phyloP scores from a whole-genome alignment of 192 early-diverging fungal genomes.

The Backusella morwellensis region DNA sequence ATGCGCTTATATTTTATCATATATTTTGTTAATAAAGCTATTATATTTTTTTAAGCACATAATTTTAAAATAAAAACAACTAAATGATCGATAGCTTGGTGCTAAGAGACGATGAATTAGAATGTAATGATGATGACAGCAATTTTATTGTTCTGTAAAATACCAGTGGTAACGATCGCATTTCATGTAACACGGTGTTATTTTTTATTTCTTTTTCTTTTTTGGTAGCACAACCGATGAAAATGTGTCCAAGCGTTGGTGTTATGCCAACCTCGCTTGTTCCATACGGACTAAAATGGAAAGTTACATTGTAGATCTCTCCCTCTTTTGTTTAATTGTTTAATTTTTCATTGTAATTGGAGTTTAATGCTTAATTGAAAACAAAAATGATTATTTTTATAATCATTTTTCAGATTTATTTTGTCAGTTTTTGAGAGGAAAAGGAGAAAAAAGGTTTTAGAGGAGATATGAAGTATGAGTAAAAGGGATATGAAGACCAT shows the following conservation, averaged over 20 bases:
- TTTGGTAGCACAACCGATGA: neutral
- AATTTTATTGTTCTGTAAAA: neutral
- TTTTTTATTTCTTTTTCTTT: neutral
- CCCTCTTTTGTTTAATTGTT: neutral
- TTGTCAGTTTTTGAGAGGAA: neutral
- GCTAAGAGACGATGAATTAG: neutral
- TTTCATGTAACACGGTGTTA: neutral
- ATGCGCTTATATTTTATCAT: neutral
- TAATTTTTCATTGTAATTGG: neutral
- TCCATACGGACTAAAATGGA: neutral
- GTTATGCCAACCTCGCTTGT: conserved; percentile 2
- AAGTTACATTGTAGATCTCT: conserved; percentile 1
- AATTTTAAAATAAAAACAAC: neutral
- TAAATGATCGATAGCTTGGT: neutral
- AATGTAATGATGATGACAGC: neutral
- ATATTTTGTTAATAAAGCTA: neutral
- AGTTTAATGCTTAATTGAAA: neutral
- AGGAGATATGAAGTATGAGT: conserved; percentile 2
- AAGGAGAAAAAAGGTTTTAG: neutral
- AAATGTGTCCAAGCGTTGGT: conserved; percentile 6
- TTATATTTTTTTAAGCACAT: neutral
- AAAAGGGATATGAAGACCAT: neutral
- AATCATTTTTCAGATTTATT: conserved; percentile 2
- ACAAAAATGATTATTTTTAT: neutral
- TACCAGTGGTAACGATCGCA: neutral